Evolutionary conservation across 148 eudicot genomes (phyloP).

Genomic region (Fagopyrum tataricum): DNA sequence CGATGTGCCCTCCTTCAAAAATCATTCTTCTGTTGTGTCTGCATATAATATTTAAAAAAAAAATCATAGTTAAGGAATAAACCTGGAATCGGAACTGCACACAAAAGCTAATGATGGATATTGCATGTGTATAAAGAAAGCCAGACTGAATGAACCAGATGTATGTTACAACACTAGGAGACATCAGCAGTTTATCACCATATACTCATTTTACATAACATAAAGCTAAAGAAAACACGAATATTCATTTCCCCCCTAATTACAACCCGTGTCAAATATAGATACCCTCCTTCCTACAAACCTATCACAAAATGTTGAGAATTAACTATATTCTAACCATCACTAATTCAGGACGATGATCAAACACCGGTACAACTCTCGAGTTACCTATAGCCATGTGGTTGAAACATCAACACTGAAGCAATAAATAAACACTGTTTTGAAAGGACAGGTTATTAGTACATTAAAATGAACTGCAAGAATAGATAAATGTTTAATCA

Average conservation of each 20-base stretch:
- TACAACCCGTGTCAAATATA: not conserved
- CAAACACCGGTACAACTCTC: not conserved
- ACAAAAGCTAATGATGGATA: not conserved
- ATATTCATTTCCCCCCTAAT: not conserved
- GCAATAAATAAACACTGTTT: not conserved
- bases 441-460: not conserved
- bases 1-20: constrained; percentile 87
- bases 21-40: constrained; percentile 66
- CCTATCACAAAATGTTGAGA: not conserved
- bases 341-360: not conserved
- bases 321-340: not conserved
- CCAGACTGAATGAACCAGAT: not conserved
- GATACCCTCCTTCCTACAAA: not conserved
- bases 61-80: not conserved
- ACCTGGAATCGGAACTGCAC: not conserved
- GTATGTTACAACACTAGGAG: not conserved
- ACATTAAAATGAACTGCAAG: not conserved
- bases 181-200: not conserved
- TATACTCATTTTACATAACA: not conserved
- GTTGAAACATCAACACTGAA: not conserved
- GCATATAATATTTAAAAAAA: constrained; percentile 16
- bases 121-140: not conserved
- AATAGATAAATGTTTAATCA: not conserved
- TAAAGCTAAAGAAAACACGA: not conserved
- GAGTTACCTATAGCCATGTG: not conserved